phyloP scores from a whole-genome alignment of 257 asterid genomes.

The Cruciata laevipes region DNA sequence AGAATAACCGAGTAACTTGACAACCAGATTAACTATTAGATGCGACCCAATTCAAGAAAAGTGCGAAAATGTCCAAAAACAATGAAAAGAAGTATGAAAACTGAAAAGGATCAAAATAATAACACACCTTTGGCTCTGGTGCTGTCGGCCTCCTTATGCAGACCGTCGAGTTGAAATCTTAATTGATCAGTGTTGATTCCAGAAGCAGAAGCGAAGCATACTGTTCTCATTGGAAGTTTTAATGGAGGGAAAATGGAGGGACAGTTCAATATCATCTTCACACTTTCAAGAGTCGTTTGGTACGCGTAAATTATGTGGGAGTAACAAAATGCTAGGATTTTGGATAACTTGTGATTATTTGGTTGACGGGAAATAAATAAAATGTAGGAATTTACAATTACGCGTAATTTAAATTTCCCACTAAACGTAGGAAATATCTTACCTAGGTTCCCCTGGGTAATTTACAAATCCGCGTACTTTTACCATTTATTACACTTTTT shows the following conservation, averaged over 20 bases:
- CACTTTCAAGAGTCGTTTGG: no score
- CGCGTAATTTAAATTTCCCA: no score
- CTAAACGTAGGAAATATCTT: no score
- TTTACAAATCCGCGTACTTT: no score
- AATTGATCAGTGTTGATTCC: constrained; percentile 23
- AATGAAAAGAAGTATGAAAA: neutral
- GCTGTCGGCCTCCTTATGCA: constrained; percentile 35
- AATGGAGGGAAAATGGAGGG: constrained; percentile 17
- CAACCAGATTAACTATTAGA: neutral
- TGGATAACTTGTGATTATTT: no score
- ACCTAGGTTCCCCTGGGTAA: no score
- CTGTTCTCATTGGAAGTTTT: constrained; percentile 20
- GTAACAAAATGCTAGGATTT: no score
- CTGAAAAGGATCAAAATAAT: neutral
- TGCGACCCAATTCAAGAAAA: constrained; percentile 3
- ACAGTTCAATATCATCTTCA: constrained; percentile 25
- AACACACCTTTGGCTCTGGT: constrained; percentile 34
- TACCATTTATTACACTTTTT: no score
- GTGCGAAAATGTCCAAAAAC: neutral
- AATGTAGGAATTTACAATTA: no score
- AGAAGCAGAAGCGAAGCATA: constrained; percentile 27
- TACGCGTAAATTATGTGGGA: no score
- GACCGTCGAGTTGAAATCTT: constrained; percentile 26
- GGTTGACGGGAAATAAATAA: no score
- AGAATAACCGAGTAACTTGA: neutral